Percentiles rank a stretch among this genome's conserved stretches.
Evolutionary conservation across 495 filamentous ascomycete genomes (phyloP).

Genomic region (Melanomma pulvis-pyrius): DNA sequence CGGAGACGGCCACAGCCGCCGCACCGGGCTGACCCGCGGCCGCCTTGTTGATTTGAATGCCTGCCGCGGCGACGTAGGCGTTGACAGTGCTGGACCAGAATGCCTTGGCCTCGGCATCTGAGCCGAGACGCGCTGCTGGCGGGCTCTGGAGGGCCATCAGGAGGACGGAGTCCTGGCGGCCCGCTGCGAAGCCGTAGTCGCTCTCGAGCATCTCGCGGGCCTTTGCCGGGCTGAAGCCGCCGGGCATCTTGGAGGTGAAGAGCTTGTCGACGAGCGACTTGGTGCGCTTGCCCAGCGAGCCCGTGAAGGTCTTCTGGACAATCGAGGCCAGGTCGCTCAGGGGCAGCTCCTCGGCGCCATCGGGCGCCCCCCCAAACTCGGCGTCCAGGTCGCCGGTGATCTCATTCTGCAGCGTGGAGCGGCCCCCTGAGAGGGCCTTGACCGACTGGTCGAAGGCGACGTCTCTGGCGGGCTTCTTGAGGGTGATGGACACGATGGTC

Average conservation of each 20-base stretch:
- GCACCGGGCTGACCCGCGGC: neutral
- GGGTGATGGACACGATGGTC: slow-evolving; percentile 88
- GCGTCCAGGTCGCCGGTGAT: slow-evolving; percentile 92
- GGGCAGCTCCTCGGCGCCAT: slow-evolving; percentile 97
- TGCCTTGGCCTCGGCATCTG: slow-evolving; percentile 83
- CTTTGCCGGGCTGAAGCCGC: slow-evolving; percentile 92
- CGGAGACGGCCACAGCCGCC: neutral
- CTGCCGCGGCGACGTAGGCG: slow-evolving; percentile 81
- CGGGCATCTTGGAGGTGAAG: slow-evolving; percentile 97
- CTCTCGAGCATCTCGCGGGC: slow-evolving; percentile 90
- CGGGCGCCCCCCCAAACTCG: slow-evolving; percentile 93
- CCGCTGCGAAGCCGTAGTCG: slow-evolving; percentile 81
- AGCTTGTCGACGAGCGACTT: slow-evolving; percentile 86
- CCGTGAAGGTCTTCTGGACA: slow-evolving; percentile 94
- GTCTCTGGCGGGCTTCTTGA: slow-evolving; percentile 86
- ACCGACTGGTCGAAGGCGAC: slow-evolving; percentile 92
- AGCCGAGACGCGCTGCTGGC: slow-evolving; percentile 80
- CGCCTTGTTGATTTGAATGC: slow-evolving; percentile 79
- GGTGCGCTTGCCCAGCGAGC: slow-evolving; percentile 91
- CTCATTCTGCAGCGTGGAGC: slow-evolving; percentile 92
- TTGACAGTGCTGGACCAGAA: slow-evolving; percentile 81
- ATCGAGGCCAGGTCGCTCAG: slow-evolving; percentile 89
- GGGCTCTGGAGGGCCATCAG: slow-evolving; percentile 87
- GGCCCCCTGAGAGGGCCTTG: slow-evolving; percentile 96
- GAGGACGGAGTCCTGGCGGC: slow-evolving; percentile 86